Evolutionary conservation across 164 flowering plant species (phyloP), one percentile per base, ranked within the genome.

Genomic region (Dillenia suffruticosa): DNA sequence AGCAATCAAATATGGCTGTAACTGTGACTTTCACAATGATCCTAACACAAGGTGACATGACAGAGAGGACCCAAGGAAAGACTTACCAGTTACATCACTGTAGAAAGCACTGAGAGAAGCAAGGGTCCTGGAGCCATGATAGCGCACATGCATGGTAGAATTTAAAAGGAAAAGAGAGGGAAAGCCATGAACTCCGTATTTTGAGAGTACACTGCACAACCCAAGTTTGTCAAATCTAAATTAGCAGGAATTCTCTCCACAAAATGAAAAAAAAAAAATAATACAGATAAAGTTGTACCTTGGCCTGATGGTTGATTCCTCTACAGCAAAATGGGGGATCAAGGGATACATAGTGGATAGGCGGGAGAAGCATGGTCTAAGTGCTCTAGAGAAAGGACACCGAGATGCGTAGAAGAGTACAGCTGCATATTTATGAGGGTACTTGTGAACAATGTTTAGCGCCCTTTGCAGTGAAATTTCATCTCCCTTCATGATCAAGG

Each of bases 171-270:
- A 77, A 70, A 94, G 83, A 5, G 95, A 85, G 2, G 98, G 98
- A 68, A 90, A 94, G 49, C 98, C 97, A 79, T 84, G 96, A 74
- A 91, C 95, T 66, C 98, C 96, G 74, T 89, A 90, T 72, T 76
- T 88, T 0, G 96, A 84, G 40, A 94, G 80, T 17, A 77, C 80
- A 81, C 98, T 94, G 90, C 66, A 77, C 17, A 67, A 63, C 66
- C 43, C 16, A 32, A 52, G 1, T 32, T 6, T 44, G 48, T 46
- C 9, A 65, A 19, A 46, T 58, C 40, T 32, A 32, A 32, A 32
- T 32, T 32, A 32, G 40, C 40, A 32, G 40, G 7, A 32, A 32
- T 32, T 32, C 40, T 32, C 5, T 32, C 40, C 40, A 32, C 40
- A 4, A 32, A 32, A 32, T 32, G 40, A 5, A 32, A 32, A 32